phyloP scores from a whole-genome alignment of 176 grass and related monocot species.

The Zoysia japonica region DNA sequence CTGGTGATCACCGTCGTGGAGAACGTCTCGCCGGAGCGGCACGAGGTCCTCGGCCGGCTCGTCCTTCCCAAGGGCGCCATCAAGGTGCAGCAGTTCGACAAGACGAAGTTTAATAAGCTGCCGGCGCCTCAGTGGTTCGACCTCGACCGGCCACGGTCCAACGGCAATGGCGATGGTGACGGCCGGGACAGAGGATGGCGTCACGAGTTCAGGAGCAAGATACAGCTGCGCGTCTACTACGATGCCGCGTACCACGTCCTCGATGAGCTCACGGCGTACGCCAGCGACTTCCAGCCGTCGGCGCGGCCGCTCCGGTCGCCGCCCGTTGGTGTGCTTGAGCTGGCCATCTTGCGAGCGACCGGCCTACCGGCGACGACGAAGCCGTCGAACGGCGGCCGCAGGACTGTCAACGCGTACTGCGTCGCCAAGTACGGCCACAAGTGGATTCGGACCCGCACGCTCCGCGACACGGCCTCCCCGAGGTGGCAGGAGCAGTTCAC shows the following conservation, averaged over 20 bases:
- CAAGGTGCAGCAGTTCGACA: conserved; percentile 10
- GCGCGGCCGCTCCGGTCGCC: conserved; percentile 8
- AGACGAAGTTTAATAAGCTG: background rate
- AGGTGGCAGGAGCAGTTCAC: conserved; percentile 53
- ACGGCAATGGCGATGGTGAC: background rate
- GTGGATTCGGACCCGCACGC: conserved; percentile 57
- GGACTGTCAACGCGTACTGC: conserved; percentile 61
- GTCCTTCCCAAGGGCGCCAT: conserved; percentile 16
- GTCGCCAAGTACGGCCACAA: conserved; percentile 91
- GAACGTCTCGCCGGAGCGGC: background rate
- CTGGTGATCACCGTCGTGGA: conserved; percentile 35
- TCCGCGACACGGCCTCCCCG: conserved; percentile 7
- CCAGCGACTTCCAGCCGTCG: conserved; percentile 45
- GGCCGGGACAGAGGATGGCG: background rate
- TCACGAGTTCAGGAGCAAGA: conserved; percentile 34
- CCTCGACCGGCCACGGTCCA: conserved; percentile 15
- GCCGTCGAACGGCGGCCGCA: conserved; percentile 5
- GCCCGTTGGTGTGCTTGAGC: conserved; percentile 1
- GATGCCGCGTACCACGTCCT: conserved; percentile 45
- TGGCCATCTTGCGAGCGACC: conserved; percentile 5
- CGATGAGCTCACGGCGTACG: conserved; percentile 36
- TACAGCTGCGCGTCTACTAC: conserved; percentile 44
- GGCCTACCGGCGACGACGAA: conserved; percentile 1
- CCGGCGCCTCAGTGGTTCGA: conserved; percentile 22
- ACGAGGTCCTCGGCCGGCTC: conserved; percentile 14